phyloP scores from a whole-genome alignment of 1,139 yeast species.

The Suhomyces panamericanus region DNA sequence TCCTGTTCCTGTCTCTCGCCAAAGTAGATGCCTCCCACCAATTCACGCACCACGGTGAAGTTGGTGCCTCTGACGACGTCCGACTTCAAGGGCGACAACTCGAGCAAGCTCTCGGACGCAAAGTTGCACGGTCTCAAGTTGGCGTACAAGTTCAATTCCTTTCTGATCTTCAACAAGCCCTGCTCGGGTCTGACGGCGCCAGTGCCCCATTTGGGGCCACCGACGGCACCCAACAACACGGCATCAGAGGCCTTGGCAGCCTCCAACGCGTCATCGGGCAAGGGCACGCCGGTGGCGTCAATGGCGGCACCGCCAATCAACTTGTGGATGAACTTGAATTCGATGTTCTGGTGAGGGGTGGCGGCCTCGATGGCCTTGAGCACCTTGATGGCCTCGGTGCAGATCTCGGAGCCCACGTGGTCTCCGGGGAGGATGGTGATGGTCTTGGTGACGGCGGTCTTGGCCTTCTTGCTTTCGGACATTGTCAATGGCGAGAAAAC shows the following conservation, averaged over 20 bases:
- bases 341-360: constrained; percentile 53
- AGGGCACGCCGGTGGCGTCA: constrained; percentile 91
- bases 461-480: constrained; percentile 12
- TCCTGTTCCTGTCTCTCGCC: constrained; percentile 94
- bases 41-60: constrained; percentile 89
- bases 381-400: constrained; percentile 89
- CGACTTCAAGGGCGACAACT: constrained; percentile 82
- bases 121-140: constrained; percentile 96
- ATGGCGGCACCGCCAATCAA: constrained; percentile 98
- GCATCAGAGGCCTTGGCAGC: constrained; percentile 93
- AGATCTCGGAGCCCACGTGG: constrained; percentile 92
- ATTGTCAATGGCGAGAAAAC: constrained; percentile 1
- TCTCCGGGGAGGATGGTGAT: constrained; percentile 93
- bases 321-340: constrained; percentile 77
- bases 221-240: constrained; percentile 93
- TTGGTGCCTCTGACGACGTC: constrained; percentile 88
- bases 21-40: constrained; percentile 96
- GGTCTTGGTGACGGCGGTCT: constrained; percentile 46
- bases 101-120: constrained; percentile 80
- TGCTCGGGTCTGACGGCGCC: constrained; percentile 95
- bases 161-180: constrained; percentile 89
- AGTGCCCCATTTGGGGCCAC: constrained; percentile 99
- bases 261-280: constrained; percentile 82
- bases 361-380: constrained; percentile 70
- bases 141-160: constrained; percentile 91